Evolutionary conservation across 257 asterid genomes (phyloP), one percentile per base, ranked within the genome.

Genomic region (Prunella vulgaris): DNA sequence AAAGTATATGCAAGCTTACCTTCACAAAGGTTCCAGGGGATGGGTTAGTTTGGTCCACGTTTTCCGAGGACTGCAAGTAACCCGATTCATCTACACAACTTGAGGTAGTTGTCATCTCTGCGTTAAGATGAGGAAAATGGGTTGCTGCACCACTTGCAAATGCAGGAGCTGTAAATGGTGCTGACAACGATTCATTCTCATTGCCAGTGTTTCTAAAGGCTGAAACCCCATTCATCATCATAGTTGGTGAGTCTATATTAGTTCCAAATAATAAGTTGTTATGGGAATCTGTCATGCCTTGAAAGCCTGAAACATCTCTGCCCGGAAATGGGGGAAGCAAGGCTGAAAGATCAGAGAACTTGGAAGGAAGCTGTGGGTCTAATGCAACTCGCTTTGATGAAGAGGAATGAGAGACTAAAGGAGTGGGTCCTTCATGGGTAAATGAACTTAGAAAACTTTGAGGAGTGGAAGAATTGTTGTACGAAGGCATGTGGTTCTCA

Each of bases 11-110:
- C 56, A 10, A 44, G 7, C 70, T 74, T 65, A 90, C 99, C 99
- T 93, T 93, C 77, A 93, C 99, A 74, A 90, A 93, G 89, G 88
- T 84, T 82, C 88, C 76, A 20, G 83, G 64, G 42, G 75, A 51
- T 14, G 86, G 81, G 77, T 83, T 83, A 70, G 77, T 85, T 72
- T 82, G 93, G 74, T 88, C 96, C 82, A 80, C 88, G 70, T 90
- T 88, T 76, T 85, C 96, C 0, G 95, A 78, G 74, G 91, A 80
- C 79, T 84, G 94, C 87, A 93, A 74, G 84, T 83, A 90, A 75
- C 89, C 91, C 3, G 97, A 90, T 66, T 90, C 97, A 77, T 88
- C 96, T 8, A 88, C 85, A 78, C 95, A 87, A 81, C 90, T 88
- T 42, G 96, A 88, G 60, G 88, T 77, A 52, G 89, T n/a, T n/a